phyloP scores from a whole-genome alignment of 805 yeast species.

The Yarrowia sp. region DNA sequence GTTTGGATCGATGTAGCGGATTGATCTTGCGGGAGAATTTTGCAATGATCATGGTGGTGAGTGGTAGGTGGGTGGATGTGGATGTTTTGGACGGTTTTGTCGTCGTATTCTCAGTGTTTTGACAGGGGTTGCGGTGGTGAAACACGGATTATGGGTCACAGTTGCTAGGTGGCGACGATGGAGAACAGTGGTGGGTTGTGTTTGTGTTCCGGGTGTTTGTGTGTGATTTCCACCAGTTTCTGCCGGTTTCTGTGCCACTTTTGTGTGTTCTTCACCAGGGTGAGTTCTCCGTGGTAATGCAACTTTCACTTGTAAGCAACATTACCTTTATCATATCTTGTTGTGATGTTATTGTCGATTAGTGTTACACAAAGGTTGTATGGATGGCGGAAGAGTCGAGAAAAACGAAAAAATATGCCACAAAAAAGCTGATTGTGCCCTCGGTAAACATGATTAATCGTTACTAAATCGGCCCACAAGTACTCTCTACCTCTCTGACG shows the following conservation, averaged over 20 bases:
- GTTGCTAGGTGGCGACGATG: too few relatives aligned
- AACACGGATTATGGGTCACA: too few relatives aligned
- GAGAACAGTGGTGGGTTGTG: neutral
- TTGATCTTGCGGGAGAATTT: conserved; percentile 32
- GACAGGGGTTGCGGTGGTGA: neutral
- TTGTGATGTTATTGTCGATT: neutral
- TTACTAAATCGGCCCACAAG: too few relatives aligned
- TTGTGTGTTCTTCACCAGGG: neutral
- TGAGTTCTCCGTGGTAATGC: neutral
- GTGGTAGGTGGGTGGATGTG: neutral
- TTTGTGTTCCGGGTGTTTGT: neutral
- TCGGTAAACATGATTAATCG: too few relatives aligned
- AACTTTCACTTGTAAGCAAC: neutral
- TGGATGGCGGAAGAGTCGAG: too few relatives aligned
- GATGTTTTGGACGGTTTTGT: too few relatives aligned
- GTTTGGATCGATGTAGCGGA: conserved; percentile 11
- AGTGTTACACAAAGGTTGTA: neutral
- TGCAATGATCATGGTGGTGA: conserved; percentile 14
- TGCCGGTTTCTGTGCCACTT: too few relatives aligned
- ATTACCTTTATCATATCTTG: conserved; percentile 8
- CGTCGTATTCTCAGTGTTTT: too few relatives aligned
- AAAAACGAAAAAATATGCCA: too few relatives aligned
- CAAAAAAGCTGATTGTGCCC: too few relatives aligned
- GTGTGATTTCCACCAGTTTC: too few relatives aligned
- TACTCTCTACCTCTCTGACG: too few relatives aligned